phyloP scores from a whole-genome alignment of 225 moss, liverwort and hornwort species.

The Straminergon stramineum region DNA sequence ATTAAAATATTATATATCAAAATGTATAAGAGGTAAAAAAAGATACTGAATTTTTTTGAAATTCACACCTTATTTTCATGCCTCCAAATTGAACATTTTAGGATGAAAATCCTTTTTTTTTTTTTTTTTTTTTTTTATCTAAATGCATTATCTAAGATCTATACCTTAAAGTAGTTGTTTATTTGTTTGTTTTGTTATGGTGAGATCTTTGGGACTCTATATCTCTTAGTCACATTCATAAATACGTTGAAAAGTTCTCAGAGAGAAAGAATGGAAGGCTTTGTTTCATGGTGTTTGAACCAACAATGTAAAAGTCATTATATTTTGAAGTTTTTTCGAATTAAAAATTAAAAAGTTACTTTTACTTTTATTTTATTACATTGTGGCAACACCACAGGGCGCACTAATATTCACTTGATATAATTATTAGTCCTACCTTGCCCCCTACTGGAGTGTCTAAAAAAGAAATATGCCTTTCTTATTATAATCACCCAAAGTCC shows the following conservation, averaged over 20 bases:
- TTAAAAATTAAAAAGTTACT: background rate
- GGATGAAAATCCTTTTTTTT: background rate
- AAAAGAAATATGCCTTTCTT: background rate
- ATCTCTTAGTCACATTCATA: too few relatives aligned
- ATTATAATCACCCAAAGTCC: background rate
- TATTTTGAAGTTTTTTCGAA: too few relatives aligned
- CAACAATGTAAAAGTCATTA: too few relatives aligned
- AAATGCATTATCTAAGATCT: too few relatives aligned
- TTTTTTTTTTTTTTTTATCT: too few relatives aligned
- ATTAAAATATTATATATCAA: background rate
- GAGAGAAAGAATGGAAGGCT: accelerated
- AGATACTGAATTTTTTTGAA: too few relatives aligned
- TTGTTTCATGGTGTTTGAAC: background rate
- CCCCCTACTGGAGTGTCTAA: background rate
- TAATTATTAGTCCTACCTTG: background rate
- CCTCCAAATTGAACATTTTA: background rate
- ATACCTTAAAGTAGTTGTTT: too few relatives aligned
- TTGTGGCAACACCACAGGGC: accelerated
- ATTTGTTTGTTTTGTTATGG: too few relatives aligned
- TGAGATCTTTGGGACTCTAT: too few relatives aligned
- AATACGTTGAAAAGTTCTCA: too few relatives aligned
- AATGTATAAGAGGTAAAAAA: too few relatives aligned
- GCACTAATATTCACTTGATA: background rate
- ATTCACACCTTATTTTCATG: too few relatives aligned
- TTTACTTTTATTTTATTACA: background rate